Evolutionary conservation across 1,284 basidiomycete genomes (phyloP).

Genomic region (Leucoagaricus sp.): DNA sequence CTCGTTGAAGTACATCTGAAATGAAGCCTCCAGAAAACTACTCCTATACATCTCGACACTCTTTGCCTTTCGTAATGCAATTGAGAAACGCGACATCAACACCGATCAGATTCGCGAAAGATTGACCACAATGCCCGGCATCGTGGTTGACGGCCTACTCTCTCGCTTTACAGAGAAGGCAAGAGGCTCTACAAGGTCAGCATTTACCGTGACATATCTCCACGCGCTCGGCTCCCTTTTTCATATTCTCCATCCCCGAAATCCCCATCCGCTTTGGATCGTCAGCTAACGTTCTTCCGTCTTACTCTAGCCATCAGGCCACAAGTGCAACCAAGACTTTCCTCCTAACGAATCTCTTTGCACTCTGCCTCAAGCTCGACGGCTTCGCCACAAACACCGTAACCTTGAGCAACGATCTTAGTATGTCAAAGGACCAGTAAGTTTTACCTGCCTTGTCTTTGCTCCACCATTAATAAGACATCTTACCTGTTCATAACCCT

Average conservation of each 20-base stretch:
- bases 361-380: conserved; percentile 78
- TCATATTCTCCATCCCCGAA: too few relatives aligned
- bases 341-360: conserved; percentile 78
- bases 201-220: not conserved
- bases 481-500: conserved; percentile 9
- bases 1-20: not conserved
- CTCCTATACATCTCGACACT: conserved; percentile 80
- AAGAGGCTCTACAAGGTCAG: conserved; percentile 63
- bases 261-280: not conserved
- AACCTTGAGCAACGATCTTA: conserved; percentile 72
- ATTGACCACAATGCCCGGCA: conserved; percentile 58
- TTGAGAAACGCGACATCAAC: conserved; percentile 42
- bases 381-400: conserved; percentile 72
- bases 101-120: conserved; percentile 56
- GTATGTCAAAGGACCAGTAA: conserved; percentile 62
- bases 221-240: not conserved
- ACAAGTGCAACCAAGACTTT: conserved; percentile 74
- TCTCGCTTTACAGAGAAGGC: conserved; percentile 77
- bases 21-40: conserved; percentile 55
- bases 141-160: conserved; percentile 75
- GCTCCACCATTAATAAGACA: not conserved
- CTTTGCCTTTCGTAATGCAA: conserved; percentile 63
- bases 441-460: conserved; percentile 26
- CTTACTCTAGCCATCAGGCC: conserved; percentile 55
- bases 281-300: not conserved